Evolutionary conservation across 805 yeast species (phyloP), one percentile per base, ranked within the genome.

Genomic region (Cyberlindnera petersonii): DNA sequence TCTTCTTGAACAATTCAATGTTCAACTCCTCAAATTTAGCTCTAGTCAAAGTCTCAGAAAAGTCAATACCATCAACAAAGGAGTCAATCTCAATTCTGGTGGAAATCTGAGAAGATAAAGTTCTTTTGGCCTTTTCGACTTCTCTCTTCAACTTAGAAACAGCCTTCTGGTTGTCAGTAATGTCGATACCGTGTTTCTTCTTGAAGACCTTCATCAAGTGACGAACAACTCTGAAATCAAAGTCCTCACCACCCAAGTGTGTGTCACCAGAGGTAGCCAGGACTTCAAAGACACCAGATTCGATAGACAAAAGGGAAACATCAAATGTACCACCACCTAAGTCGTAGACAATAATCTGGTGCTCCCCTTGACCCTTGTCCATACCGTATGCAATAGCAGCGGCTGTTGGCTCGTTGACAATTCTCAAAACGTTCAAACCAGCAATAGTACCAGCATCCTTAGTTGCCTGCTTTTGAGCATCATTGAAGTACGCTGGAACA

Each of bases 321-420:
- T 86, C 96, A 52, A 86, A 88, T 51, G 97, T 88, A 75, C 97
- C 97, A 68, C 97, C 97, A 76, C 97, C 97, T 57, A 88, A 76
- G 68, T 88, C 97, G 65, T 86, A 88, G 41, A 88, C 94, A 59
- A 88, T 79, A 52, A 88, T 86, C 66, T 88, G 89, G 58, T 84
- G 85, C 68, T 88, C 97, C 49, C 77, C 83, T 26, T 79, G 82
- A 46, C 78, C 74, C 62, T 82, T 74, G 64, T 86, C 95, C 53
- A 89, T 73, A 61, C 97, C 97, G 68, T 88, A 88, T 49, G 97
- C 97, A 66, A 88, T 86, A 40, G 97, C 97, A 52, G 97, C 97
- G 33, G 97, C 97, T 44, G 97, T 88, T 57, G 95, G 95, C 73
- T 86, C 95, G 64, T 86, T 86, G 47, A 86, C 91, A 55, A 86